Evolutionary conservation across 169 alveolate genomes (phyloP).

Genomic region (Blepharisma undulans): DNA sequence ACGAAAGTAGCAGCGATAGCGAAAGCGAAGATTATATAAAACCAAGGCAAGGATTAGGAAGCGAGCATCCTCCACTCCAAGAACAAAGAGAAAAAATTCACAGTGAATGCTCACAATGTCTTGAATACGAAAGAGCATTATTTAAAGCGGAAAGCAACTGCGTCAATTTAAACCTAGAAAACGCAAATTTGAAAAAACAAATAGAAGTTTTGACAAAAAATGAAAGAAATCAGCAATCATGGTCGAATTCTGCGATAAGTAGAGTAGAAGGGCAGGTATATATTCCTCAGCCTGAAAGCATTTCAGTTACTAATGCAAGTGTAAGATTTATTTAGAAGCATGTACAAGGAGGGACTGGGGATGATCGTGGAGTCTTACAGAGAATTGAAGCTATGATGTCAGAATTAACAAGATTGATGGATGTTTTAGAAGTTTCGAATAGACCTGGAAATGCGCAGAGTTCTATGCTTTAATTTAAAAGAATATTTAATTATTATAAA

Average conservation of each 20-base stretch:
- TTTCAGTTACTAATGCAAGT: not conserved
- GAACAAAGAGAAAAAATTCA: not conserved
- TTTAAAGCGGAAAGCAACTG: not conserved
- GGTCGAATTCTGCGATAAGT: not conserved
- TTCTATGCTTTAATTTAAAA: not conserved
- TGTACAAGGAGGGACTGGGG: not conserved
- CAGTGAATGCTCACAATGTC: not conserved
- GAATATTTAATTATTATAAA: too few relatives aligned
- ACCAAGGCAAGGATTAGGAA: not conserved
- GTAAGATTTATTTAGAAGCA: not conserved
- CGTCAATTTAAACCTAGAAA: not conserved
- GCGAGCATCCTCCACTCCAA: not conserved
- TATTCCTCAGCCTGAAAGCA: not conserved
- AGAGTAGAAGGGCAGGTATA: not conserved
- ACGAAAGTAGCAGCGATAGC: not conserved
- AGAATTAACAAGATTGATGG: not conserved
- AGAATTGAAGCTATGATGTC: not conserved
- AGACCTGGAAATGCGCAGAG: not conserved
- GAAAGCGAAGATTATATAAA: not conserved
- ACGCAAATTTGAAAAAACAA: not conserved
- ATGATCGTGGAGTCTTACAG: not conserved
- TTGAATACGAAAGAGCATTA: not conserved
- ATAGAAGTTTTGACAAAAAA: not conserved
- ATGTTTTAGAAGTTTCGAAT: not conserved
- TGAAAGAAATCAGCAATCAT: not conserved